Evolutionary conservation across 805 yeast genomes (phyloP).

Genomic region (Pichia eremophila): DNA sequence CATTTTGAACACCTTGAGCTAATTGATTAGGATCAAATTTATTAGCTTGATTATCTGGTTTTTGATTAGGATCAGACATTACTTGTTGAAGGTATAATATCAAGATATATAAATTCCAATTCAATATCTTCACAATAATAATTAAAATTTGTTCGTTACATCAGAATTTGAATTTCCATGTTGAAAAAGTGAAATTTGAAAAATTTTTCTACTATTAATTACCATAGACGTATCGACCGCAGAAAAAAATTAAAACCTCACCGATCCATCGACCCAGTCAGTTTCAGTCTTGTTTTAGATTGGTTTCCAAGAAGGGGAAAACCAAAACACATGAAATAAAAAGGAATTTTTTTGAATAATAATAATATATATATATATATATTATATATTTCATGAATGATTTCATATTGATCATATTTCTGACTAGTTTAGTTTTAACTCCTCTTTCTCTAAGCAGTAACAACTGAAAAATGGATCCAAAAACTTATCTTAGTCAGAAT

Average conservation of each 20-base stretch:
- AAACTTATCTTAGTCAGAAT: constrained; percentile 30
- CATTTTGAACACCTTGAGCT: constrained; percentile 35
- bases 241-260: neutral
- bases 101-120: neutral
- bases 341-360: too few species aligned
- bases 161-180: neutral
- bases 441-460: too few species aligned
- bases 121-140: too few species aligned
- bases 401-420: neutral
- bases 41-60: constrained; percentile 17
- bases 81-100: neutral
- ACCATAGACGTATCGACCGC: too few species aligned
- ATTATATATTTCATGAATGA: neutral
- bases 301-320: neutral
- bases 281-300: neutral
- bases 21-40: constrained; percentile 35
- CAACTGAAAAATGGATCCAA: constrained; percentile 24
- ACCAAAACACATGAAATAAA: neutral
- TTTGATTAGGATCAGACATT: constrained; percentile 24
- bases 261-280: neutral
- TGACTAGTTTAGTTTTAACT: too few species aligned
- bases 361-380: too few species aligned
- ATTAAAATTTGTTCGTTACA: too few species aligned
- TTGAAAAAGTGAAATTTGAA: too few species aligned
- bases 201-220: too few species aligned